Percentiles rank a stretch among this genome's conserved stretches.
Evolutionary conservation across 192 early-diverging fungal species (phyloP).

Genomic region (Rhizophagus sp.): DNA sequence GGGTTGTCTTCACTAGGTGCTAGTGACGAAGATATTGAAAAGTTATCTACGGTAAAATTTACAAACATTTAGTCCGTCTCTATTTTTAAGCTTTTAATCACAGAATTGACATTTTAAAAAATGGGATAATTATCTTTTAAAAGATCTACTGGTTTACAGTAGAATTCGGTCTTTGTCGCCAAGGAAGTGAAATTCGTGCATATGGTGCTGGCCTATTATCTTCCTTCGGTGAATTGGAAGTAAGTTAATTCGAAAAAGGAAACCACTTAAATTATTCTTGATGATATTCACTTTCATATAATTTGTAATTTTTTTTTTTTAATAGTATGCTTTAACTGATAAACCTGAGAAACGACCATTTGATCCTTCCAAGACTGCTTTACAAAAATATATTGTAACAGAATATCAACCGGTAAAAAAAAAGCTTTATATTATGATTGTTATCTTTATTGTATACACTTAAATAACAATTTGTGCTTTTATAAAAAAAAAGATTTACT

Average conservation of each 20-base stretch:
- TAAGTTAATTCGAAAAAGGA: not conserved
- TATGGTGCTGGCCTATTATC: conserved; percentile 92
- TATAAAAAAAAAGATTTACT: conserved; percentile 56
- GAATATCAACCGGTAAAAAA: conserved; percentile 80
- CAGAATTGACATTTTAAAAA: not conserved
- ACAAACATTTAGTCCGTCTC: not conserved
- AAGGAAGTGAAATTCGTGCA: conserved; percentile 72
- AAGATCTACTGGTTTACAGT: conserved; percentile 88
- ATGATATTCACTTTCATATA: not conserved
- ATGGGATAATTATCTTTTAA: conserved; percentile 1
- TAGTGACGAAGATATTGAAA: conserved; percentile 87
- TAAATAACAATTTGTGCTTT: not conserved
- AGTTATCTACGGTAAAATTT: conserved; percentile 67
- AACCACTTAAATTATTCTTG: not conserved
- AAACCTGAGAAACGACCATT: conserved; percentile 81
- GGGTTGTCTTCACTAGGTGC: conserved; percentile 92
- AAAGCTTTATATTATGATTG: not conserved
- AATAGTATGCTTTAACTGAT: conserved; percentile 70
- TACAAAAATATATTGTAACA: conserved; percentile 84
- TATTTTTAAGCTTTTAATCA: not conserved
- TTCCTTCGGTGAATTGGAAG: conserved; percentile 92
- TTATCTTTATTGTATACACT: not conserved
- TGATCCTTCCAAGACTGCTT: conserved; percentile 75
- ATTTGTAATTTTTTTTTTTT: conserved; percentile 1
- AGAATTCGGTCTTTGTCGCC: conserved; percentile 88